Conservation (phyloP, 805 yeast genomes). For the Saccharomyces paradoxus region DNA sequence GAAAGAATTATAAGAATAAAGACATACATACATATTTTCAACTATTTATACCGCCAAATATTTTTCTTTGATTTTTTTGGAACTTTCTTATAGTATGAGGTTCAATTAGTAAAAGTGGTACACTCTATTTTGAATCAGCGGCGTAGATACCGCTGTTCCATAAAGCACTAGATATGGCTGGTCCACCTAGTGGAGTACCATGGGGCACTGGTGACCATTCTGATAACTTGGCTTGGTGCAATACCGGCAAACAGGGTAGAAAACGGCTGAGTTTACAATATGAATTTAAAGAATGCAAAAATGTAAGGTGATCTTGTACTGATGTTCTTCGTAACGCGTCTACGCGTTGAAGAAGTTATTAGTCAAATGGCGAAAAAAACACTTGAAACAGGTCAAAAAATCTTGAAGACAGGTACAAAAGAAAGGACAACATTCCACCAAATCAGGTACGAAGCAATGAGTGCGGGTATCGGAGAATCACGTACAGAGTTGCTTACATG, state of each 20-base stretch:
- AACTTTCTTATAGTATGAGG: neutral
- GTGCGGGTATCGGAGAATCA: slow-evolving; percentile 52
- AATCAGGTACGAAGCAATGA: slow-evolving; percentile 1
- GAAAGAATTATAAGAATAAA: neutral
- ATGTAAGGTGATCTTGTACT: neutral
- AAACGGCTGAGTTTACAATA: neutral
- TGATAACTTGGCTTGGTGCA: neutral
- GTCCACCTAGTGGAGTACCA: neutral
- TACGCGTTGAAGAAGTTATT: neutral
- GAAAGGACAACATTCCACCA: neutral
- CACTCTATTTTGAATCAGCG: neutral
- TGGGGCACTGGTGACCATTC: neutral
- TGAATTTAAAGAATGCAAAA: neutral
- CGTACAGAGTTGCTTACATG: slow-evolving; percentile 77
- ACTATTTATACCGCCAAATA: neutral
- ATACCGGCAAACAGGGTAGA: neutral
- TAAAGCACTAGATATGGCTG: neutral
- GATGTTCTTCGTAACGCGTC: neutral
- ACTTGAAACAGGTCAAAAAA: neutral
- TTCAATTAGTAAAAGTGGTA: neutral
- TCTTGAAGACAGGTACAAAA: neutral
- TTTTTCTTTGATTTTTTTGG: neutral
- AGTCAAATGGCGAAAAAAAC: neutral
- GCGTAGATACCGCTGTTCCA: neutral
- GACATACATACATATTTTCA: neutral